Base-by-base conservation (phyloP, 1,139 yeast genomes). In the Geotrichum candidum region DNA sequence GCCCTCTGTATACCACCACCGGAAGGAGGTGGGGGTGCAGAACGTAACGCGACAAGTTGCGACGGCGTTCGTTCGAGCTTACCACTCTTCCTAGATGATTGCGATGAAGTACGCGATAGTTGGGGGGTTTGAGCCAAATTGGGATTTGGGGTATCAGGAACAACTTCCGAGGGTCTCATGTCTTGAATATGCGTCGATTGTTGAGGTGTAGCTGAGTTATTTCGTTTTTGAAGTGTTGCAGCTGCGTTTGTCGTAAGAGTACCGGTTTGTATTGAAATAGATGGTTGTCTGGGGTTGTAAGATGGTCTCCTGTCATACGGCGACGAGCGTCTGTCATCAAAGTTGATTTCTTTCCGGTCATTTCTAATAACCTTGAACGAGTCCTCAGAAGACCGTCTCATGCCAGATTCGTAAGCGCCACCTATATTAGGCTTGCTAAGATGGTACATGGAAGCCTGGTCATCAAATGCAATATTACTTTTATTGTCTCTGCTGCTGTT, bases 251-350 rank as follows among this genome's bases (percentile, higher is more conserved):
- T 53, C 15, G 60, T 50, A 3, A 52, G 51, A 22, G 59, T 55
- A 15, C 60, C 60, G 13, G 58, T 54, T 35, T 60, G 62, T 38
- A 46, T 56, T 2, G 56, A 48, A 38, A 57, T 53, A 1, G 62
- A 57, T 11, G 62, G 53, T 31, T 54, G 54, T 22, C 58, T 41
- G 10, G 63, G 59, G 31, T 61, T 56, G 22, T 27, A 56, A 18
- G 63, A 59, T 35, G 62, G 64, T 33, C 66, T 60, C 25, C 68
- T 66, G 54, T 81, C 85, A 68, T 83, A 87, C 0, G 96, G 96
- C 0, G 96, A 86, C 58, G 85, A 84, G 54, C 96, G 77, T 61
- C 92, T 78, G 68, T 89, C 86, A 69, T 90, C 95, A 71, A 90
- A 89, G 74, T 90, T 91, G 63, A 90, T 88, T 70, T 88, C 95